phyloP scores from a whole-genome alignment of 129 eudicot species.

The Flaveria linearis region DNA sequence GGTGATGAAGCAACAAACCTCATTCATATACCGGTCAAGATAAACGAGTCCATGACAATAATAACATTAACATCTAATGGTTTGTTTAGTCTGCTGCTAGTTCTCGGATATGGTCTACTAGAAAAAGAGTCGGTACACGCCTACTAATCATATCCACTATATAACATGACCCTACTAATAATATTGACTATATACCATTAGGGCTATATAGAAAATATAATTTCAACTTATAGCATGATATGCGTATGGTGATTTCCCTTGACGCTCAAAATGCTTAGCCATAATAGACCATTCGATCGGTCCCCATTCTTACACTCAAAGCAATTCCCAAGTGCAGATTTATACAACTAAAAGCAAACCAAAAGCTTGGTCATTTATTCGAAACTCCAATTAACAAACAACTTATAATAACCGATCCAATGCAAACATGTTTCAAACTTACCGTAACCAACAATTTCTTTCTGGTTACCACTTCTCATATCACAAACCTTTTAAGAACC shows the following conservation, averaged over 20 bases:
- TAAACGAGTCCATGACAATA: too few species aligned
- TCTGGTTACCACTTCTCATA: too few species aligned
- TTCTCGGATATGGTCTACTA: not conserved
- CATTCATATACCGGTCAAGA: too few species aligned
- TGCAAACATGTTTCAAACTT: too few species aligned
- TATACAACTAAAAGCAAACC: constrained; percentile 60
- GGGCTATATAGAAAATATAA: not conserved
- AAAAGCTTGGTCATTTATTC: constrained; percentile 36
- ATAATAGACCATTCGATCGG: constrained; percentile 82
- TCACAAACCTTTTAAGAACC: too few species aligned
- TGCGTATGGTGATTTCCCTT: constrained; percentile 90
- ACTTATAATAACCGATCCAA: too few species aligned
- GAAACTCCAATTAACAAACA: constrained; percentile 32
- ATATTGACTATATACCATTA: too few species aligned
- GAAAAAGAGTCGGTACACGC: not conserved
- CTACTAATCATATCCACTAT: not conserved
- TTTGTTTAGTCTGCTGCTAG: not conserved
- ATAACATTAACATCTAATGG: not conserved
- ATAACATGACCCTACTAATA: too few species aligned
- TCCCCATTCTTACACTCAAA: constrained; percentile 94
- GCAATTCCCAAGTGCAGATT: constrained; percentile 84
- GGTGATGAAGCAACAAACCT: too few species aligned
- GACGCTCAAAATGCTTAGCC: constrained; percentile 96
- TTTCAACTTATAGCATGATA: constrained; percentile 81
- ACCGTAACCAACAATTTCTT: too few species aligned